A percentile compares a stretch with the other conserved stretches of the same genome.
phyloP scores from a whole-genome alignment of 305 asterid genomes.

The Solanum hybrid region DNA sequence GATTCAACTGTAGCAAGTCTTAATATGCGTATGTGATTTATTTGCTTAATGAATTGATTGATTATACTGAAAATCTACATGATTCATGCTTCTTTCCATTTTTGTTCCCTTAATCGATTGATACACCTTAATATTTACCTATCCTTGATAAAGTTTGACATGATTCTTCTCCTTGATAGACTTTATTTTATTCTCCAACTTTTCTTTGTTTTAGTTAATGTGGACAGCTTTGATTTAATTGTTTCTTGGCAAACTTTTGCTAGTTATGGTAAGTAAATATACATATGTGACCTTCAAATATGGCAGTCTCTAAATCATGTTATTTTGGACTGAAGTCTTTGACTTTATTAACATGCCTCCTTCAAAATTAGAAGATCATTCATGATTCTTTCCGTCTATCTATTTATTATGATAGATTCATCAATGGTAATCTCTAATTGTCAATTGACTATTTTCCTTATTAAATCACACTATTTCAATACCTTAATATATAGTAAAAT shows the following conservation, averaged over 20 bases:
- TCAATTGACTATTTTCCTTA: background rate
- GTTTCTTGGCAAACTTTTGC: no score
- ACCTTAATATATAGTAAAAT: no score
- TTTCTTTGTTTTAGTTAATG: no score
- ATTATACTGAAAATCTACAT: background rate
- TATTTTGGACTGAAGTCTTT: background rate
- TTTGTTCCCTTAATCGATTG: no score
- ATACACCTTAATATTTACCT: no score
- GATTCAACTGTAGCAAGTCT: background rate
- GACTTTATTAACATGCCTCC: background rate
- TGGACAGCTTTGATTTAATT: no score
- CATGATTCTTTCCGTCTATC: background rate
- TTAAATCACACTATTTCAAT: background rate
- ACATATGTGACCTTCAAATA: no score
- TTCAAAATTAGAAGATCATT: background rate
- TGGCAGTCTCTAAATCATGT: no score
- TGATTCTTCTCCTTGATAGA: no score
- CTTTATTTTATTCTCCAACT: no score
- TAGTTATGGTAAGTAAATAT: no score
- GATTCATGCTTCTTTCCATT: background rate
- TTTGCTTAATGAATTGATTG: background rate
- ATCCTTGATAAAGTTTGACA: no score
- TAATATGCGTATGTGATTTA: background rate
- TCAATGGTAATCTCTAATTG: background rate
- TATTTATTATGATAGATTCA: background rate